Conservation (phyloP, 768 basidiomycete genomes). For the Tylopilus subfusipes region DNA sequence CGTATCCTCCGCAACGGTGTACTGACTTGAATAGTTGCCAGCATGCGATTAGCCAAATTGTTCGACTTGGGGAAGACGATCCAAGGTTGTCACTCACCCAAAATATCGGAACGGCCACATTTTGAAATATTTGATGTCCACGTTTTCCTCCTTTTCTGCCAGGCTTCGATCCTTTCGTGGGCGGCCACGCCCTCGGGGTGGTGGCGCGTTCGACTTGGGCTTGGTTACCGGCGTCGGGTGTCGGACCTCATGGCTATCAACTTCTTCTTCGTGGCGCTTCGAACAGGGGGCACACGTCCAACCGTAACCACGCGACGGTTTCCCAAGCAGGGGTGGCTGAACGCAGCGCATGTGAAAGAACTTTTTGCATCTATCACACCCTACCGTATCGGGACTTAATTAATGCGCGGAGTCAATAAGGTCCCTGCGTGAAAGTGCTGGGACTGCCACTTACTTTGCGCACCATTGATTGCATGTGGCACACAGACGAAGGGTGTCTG, state of each 20-base stretch:
- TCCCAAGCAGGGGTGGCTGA: slow-evolving; percentile 83
- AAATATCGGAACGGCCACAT: slow-evolving; percentile 97
- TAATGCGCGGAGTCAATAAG: slow-evolving; percentile 24
- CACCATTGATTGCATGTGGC: slow-evolving; percentile 87
- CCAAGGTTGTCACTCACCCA: slow-evolving; percentile 55
- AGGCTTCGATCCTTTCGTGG: slow-evolving; percentile 72
- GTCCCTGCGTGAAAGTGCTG: slow-evolving; percentile 11
- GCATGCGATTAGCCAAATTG: slow-evolving; percentile 9
- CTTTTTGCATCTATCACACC: slow-evolving; percentile 87
- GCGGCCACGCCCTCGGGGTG: slow-evolving; percentile 67
- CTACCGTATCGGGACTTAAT: slow-evolving; percentile 75
- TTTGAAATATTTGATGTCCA: slow-evolving; percentile 79
- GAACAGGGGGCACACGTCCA: slow-evolving; percentile 98
- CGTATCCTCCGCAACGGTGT: slow-evolving; percentile 90
- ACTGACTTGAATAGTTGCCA: slow-evolving; percentile 50
- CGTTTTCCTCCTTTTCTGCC: slow-evolving; percentile 73
- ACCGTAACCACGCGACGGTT: slow-evolving; percentile 93
- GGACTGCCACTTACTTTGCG: slow-evolving; percentile 57
- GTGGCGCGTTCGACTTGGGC: slow-evolving; percentile 68
- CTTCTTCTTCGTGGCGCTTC: slow-evolving; percentile 79
- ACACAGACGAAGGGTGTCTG: slow-evolving; percentile 81
- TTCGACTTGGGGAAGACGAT: background rate
- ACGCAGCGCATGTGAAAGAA: slow-evolving; percentile 96
- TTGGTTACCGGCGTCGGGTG: slow-evolving; percentile 51
- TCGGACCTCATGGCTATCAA: slow-evolving; percentile 70